phyloP scores from a whole-genome alignment of 306 rosid species.

The Myrica gale region DNA sequence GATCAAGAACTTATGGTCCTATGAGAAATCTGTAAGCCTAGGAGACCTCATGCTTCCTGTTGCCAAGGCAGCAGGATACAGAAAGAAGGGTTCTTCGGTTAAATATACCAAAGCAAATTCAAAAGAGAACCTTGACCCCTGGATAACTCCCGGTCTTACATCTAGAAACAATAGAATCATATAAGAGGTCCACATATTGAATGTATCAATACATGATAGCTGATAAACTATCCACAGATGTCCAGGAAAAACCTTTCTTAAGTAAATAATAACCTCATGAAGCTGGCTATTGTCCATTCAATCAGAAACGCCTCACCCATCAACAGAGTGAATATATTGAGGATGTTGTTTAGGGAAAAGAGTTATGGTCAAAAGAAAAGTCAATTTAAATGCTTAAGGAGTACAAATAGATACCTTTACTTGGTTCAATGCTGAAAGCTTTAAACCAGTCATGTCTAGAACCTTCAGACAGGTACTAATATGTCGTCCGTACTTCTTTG shows the following conservation, averaged over 20 bases:
- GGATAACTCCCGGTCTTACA: not conserved
- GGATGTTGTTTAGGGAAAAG: not conserved
- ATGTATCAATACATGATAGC: not conserved
- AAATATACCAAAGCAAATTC: not conserved
- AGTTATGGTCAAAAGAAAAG: not conserved
- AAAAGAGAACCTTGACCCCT: not conserved
- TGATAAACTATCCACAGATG: not conserved
- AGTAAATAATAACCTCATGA: not conserved
- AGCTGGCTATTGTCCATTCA: not conserved
- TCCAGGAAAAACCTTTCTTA: not conserved
- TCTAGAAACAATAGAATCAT: not conserved
- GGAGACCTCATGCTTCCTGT: not conserved
- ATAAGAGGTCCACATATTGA: not conserved
- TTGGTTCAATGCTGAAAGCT: slow-evolving; percentile 79
- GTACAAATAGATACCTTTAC: slow-evolving; percentile 57
- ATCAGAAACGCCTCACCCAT: not conserved
- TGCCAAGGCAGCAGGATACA: not conserved
- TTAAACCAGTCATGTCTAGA: slow-evolving; percentile 92
- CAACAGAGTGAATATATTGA: not conserved
- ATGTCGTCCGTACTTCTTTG: slow-evolving; percentile 64
- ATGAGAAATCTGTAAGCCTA: not conserved
- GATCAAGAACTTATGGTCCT: not conserved
- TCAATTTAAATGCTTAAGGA: not conserved
- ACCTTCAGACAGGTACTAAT: slow-evolving; percentile 83
- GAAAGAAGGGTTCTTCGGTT: not conserved